phyloP scores from a whole-genome alignment of 169 alveolate genomes.

The Cystoisospora suis region DNA sequence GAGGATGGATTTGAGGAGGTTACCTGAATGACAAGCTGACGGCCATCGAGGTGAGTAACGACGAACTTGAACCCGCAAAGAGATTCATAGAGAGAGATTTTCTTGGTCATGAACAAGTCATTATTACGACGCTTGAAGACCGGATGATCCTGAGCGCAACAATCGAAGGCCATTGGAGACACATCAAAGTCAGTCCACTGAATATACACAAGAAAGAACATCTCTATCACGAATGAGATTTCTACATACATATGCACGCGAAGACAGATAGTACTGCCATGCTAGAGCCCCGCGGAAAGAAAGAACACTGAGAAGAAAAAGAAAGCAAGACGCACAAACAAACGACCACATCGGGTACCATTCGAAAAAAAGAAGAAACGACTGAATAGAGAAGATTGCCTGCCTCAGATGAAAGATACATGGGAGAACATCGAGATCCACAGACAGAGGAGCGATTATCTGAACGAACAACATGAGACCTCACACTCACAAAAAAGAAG shows the following conservation, averaged over 20 bases:
- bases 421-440: background rate
- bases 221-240: no score
- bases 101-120: slow-evolving; percentile 90
- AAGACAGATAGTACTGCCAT: no score
- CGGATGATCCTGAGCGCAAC: slow-evolving; percentile 80
- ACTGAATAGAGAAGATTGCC: background rate
- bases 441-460: background rate
- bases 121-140: slow-evolving; percentile 93
- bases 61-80: slow-evolving; percentile 92
- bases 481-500: background rate
- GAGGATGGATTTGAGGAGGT: slow-evolving; percentile 56
- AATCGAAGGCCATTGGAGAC: background rate
- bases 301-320: background rate
- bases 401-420: background rate
- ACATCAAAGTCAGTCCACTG: no score
- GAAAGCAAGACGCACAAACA: background rate
- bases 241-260: no score
- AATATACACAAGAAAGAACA: no score
- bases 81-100: slow-evolving; percentile 92
- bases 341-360: background rate
- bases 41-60: slow-evolving; percentile 94
- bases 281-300: no score
- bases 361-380: background rate
- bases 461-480: background rate
- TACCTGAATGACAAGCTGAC: slow-evolving; percentile 80